Base-by-base conservation (phyloP, 2,329 filamentous ascomycete species). In the Elsinoe ampelina region DNA sequence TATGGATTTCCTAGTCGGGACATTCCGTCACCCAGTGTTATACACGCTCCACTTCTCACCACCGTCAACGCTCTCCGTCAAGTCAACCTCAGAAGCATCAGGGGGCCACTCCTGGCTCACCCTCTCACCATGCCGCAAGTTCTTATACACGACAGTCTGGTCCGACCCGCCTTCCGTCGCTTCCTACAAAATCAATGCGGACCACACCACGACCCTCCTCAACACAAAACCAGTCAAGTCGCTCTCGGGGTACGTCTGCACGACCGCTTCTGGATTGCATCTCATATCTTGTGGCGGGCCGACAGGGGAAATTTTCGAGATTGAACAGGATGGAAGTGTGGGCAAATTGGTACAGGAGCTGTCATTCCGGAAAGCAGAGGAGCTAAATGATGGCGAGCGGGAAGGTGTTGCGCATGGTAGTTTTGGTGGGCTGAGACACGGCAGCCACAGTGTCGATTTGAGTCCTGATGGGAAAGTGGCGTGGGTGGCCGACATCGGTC, bases 1-100 rank as follows among this genome's bases (percentile, higher is more conserved):
- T 12, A 70, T 70, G 68, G 67, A 70, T 47, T 69, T 69, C 60
- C 61, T 70, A 6, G 67, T 69, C 20, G 68, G 68, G 50, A 64
- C 66, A 2, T 70, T 70, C 61, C 68, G 68, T 32, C 62, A 64
- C 32, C 59, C 65, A 1, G 58, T 58, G 34, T 62, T 70, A 32
- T 69, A 64, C 58, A 68, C 67, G 13, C 60, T 69, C 10, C 63
- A 61, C 51, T 69, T 70, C 63, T 50, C 64, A 17, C 63, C 65
- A 4, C 56, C 59, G 10, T 56, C 58, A 6, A 58, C 39, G 47
- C 17, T 36, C 35, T 32, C 39, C 19, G 56, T 67, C 42, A 56
- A 64, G 5, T 61, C 61, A 38, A 62, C 63, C 30, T 65, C 65
- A 7, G 61, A 65, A 39, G 65, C 68, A 12, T 65, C 67, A 3